Evolutionary conservation across 352 stramenopile genomes (phyloP).

Genomic region (Achlya hypogyna): DNA sequence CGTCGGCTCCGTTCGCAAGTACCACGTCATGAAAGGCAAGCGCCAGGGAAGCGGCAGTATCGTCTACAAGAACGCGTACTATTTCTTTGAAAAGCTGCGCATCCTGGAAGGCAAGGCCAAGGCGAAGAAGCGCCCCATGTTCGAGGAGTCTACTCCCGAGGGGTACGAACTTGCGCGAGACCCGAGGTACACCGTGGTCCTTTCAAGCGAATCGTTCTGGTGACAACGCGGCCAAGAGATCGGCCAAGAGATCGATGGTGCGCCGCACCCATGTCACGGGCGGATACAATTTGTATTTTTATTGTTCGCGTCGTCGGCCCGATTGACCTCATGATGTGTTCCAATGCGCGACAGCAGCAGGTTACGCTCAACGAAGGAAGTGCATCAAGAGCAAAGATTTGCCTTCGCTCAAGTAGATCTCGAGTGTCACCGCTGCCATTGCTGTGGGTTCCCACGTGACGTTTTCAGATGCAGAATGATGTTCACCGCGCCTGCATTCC

Average conservation of each 20-base stretch:
- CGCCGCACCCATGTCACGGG: not conserved
- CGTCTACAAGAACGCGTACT: conserved; percentile 38
- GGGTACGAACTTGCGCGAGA: not conserved
- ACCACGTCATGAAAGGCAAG: conserved; percentile 37
- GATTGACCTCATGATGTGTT: too few species aligned
- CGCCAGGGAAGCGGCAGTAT: conserved; percentile 34
- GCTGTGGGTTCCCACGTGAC: too few species aligned
- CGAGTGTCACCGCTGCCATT: too few species aligned
- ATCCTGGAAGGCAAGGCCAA: conserved; percentile 34
- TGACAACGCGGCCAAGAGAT: not conserved
- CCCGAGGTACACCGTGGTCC: not conserved
- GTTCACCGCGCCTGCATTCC: too few species aligned
- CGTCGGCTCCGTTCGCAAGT: conserved; percentile 40
- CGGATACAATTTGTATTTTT: not conserved
- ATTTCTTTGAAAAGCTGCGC: conserved; percentile 49
- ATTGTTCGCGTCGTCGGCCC: too few species aligned
- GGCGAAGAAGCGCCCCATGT: conserved; percentile 36
- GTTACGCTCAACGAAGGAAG: too few species aligned
- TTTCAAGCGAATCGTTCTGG: not conserved
- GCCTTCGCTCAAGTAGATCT: too few species aligned
- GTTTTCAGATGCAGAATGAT: too few species aligned
- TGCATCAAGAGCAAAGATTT: too few species aligned
- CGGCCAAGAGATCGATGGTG: not conserved
- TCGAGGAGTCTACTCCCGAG: conserved; percentile 21
- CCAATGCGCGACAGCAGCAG: too few species aligned